Evolutionary conservation across 208 protist genomes (phyloP).

Genomic region (Leishmania gerbilli): DNA sequence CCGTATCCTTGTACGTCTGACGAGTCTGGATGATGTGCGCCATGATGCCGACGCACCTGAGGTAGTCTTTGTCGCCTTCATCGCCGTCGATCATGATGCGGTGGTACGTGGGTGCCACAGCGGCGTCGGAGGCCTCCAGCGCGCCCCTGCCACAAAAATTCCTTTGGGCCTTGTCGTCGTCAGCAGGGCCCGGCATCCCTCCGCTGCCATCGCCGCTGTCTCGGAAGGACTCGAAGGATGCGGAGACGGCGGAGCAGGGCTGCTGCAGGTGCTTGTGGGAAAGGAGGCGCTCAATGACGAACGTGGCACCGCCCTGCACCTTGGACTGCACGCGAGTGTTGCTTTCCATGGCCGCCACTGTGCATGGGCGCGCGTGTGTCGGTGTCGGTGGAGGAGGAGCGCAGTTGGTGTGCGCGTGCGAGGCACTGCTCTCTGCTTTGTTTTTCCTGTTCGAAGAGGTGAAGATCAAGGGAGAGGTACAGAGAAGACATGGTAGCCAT

Average conservation of each 20-base stretch:
- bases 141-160: background rate
- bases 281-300: conserved; percentile 26
- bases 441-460: background rate
- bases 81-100: conserved; percentile 82
- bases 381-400: background rate
- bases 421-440: background rate
- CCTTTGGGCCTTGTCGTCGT: background rate
- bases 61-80: conserved; percentile 69
- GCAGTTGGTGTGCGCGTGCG: background rate
- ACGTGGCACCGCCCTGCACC: conserved; percentile 20
- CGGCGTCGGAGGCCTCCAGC: conserved; percentile 3
- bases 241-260: conserved; percentile 18
- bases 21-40: conserved; percentile 61
- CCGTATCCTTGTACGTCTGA: conserved; percentile 70
- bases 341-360: conserved; percentile 12
- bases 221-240: conserved; percentile 10
- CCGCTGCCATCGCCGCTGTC: background rate
- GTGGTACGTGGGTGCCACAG: conserved; percentile 46
- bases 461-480: background rate
- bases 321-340: conserved; percentile 9
- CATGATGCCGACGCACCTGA: conserved; percentile 75
- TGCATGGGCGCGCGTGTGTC: background rate
- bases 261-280: conserved; percentile 6
- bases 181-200: no score
- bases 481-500: background rate